phyloP scores from a whole-genome alignment of 495 filamentous ascomycete species.

The Bacidia gigantensis region DNA sequence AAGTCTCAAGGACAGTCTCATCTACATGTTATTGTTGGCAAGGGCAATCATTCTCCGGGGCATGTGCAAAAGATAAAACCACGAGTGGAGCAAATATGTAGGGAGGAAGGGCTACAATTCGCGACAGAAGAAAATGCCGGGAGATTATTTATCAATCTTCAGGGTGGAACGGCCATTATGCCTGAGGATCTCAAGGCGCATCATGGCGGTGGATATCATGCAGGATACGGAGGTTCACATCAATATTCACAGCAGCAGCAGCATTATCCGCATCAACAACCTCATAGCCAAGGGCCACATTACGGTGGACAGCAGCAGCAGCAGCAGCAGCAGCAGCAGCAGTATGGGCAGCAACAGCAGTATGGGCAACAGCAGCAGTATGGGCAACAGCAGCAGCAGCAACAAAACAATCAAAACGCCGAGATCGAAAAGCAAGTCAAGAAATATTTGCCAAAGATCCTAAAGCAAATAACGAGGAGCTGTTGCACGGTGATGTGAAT shows the following conservation, averaged over 20 bases:
- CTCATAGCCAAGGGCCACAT: not conserved
- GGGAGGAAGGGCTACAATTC: constrained; percentile 67
- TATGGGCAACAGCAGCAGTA: constrained; percentile 25
- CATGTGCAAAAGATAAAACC: constrained; percentile 88
- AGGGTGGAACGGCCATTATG: constrained; percentile 45
- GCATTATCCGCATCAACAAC: constrained; percentile 12
- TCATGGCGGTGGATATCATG: constrained; percentile 26
- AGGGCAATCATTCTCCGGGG: constrained; percentile 70
- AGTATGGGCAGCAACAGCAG: constrained; percentile 22
- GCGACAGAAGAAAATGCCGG: constrained; percentile 77
- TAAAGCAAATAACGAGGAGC: constrained; percentile 51
- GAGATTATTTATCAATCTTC: constrained; percentile 60
- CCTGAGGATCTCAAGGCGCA: constrained; percentile 30
- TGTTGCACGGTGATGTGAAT: constrained; percentile 72
- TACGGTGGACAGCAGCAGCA: constrained; percentile 5
- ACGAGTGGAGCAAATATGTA: constrained; percentile 71
- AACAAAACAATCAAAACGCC: constrained; percentile 39
- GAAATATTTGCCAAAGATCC: constrained; percentile 42
- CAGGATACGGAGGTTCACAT: constrained; percentile 21
- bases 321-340: constrained; percentile 15
- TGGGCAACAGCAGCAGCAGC: constrained; percentile 12
- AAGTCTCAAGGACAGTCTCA: constrained; percentile 56
- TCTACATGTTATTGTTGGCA: constrained; percentile 73
- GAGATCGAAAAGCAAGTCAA: constrained; percentile 50
- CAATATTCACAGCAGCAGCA: constrained; percentile 22